phyloP scores from a whole-genome alignment of 1,284 basidiomycete species.

The Fereydounia khargensis region DNA sequence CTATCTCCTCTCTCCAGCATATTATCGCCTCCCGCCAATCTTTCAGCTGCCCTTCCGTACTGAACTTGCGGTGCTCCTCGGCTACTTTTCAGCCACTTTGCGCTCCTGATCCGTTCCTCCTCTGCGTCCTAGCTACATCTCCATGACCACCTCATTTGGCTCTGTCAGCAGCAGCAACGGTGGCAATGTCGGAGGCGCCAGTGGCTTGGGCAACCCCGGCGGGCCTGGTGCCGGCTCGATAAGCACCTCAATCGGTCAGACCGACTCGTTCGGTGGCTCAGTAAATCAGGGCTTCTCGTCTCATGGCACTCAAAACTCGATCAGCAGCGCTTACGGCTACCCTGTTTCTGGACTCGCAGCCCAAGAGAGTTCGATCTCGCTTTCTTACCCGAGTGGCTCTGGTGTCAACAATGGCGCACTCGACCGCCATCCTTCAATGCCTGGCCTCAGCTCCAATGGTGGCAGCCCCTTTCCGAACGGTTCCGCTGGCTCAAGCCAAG shows the following conservation, averaged over 20 bases:
- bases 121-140: no score
- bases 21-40: no score
- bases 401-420: neutral
- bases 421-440: neutral
- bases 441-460: neutral
- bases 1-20: no score
- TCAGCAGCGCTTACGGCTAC: constrained; percentile 1
- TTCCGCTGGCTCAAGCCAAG: constrained; percentile 26
- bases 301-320: neutral
- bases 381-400: neutral
- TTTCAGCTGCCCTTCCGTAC: no score
- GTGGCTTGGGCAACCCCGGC: neutral
- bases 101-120: no score
- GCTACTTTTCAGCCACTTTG: no score
- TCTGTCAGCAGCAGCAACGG: neutral
- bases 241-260: neutral
- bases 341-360: neutral
- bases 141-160: constrained; percentile 5
- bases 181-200: neutral
- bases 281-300: neutral
- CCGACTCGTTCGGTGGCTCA: neutral
- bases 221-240: neutral
- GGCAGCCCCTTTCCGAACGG: neutral
- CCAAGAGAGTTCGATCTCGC: neutral
- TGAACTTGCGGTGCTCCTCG: no score